Percentiles rank a stretch among this genome's conserved stretches.
These are phyloP conservation scores for Setaria viridis DNA, from an alignment of 202 grass and related monocot genomes.

Conservation along the genomic window DNA sequence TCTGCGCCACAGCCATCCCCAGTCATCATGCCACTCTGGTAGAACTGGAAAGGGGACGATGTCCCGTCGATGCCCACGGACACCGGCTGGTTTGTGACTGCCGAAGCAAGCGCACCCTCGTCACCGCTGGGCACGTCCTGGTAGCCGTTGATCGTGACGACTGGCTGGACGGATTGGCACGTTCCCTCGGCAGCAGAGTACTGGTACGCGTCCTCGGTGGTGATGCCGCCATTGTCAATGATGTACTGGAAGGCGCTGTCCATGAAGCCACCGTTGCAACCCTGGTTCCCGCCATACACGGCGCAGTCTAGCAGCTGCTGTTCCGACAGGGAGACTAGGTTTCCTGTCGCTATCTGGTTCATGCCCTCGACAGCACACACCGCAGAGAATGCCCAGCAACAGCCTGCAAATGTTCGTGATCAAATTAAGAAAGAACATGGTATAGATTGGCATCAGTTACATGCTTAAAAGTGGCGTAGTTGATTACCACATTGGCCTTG, in stretches of 20 bases:
- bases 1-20: background rate
- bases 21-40: background rate
- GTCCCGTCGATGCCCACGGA: slow-evolving; percentile 30
- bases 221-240: slow-evolving; percentile 8
- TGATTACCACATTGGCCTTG: slow-evolving; percentile 6
- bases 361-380: background rate
- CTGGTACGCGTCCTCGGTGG: slow-evolving; percentile 36
- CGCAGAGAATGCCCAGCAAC: slow-evolving; percentile 14
- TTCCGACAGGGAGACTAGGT: background rate
- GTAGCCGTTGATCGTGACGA: slow-evolving; percentile 43
- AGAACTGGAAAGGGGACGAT: background rate
- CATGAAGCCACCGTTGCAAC: slow-evolving; percentile 4
- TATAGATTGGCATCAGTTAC: no score
- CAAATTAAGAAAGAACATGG: background rate
- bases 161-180: background rate
- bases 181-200: background rate
- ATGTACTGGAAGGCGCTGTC: slow-evolving; percentile 39
- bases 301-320: slow-evolving; percentile 7
- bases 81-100: slow-evolving; percentile 45
- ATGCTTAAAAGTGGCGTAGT: background rate
- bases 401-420: background rate
- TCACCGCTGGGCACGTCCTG: background rate
- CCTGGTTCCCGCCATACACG: background rate
- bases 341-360: background rate
- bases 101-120: slow-evolving; percentile 26